Percentiles rank a stretch among this genome's conserved stretches.
phyloP scores from a whole-genome alignment of 73 alveolate species.

The Paramecium pentaurelia region DNA sequence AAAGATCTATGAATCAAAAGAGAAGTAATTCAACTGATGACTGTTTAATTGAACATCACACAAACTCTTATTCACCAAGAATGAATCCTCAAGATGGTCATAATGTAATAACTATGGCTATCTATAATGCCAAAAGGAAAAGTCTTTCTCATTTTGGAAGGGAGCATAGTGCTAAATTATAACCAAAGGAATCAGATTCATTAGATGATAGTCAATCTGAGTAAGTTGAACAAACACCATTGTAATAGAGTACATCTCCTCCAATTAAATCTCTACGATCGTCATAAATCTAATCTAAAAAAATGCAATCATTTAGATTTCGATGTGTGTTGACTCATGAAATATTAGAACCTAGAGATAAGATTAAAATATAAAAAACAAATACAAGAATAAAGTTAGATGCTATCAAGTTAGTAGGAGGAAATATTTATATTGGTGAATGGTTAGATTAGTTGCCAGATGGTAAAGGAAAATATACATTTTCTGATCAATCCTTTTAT shows the following conservation, averaged over 20 bases:
- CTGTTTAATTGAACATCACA: background rate
- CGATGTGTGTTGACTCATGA: constrained; percentile 24
- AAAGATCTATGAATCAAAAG: background rate
- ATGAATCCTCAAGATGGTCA: background rate
- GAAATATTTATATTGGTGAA: constrained; percentile 16
- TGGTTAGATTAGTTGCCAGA: constrained; percentile 17
- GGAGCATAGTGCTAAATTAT: background rate
- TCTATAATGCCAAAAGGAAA: background rate
- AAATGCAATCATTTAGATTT: background rate
- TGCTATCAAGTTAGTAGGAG: constrained; percentile 31
- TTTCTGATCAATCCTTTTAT: constrained; percentile 66
- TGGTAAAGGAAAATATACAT: constrained; percentile 71
- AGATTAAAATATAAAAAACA: background rate
- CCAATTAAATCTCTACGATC: background rate
- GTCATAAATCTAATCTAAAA: background rate
- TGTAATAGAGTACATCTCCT: background rate
- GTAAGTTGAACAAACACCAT: background rate
- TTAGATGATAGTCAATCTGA: background rate
- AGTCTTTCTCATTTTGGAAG: background rate
- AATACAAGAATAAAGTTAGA: background rate
- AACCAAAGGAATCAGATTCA: background rate
- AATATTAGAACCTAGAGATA: background rate
- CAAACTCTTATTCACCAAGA: constrained; percentile 14
- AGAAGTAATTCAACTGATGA: constrained; percentile 12
- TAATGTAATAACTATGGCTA: background rate